Percentiles rank a stretch among this genome's conserved stretches.
phyloP scores from a whole-genome alignment of 169 alveolate species.

The Eimeria maxima region DNA sequence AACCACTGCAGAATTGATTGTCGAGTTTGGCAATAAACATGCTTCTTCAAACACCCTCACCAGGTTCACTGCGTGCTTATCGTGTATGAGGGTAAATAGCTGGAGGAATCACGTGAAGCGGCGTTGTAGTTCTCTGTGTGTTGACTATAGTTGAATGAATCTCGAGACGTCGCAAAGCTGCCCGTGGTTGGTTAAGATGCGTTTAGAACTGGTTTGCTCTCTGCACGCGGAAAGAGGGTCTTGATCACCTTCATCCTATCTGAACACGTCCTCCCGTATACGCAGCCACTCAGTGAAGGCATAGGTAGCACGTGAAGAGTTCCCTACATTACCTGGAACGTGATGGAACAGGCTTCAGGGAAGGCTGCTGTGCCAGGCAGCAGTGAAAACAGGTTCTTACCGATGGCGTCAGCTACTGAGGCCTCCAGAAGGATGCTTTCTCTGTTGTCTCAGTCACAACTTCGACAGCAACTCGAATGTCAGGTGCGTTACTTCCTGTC shows the following conservation, averaged over 20 bases:
- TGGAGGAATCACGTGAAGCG: neutral
- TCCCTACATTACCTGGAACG: neutral
- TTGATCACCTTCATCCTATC: neutral
- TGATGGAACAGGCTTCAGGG: slow-evolving; percentile 21
- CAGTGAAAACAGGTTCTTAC: neutral
- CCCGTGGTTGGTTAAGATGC: neutral
- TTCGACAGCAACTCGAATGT: slow-evolving; percentile 65
- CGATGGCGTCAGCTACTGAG: neutral
- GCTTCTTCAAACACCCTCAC: neutral
- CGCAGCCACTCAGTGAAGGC: neutral
- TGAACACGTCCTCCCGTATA: neutral
- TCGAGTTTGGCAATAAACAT: no score
- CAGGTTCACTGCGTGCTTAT: neutral
- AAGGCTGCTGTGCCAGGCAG: slow-evolving; percentile 25
- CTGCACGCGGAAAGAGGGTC: neutral
- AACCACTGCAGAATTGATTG: neutral
- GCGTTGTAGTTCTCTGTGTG: neutral
- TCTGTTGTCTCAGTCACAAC: slow-evolving; percentile 54
- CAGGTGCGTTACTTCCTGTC: slow-evolving; percentile 75
- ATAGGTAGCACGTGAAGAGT: neutral
- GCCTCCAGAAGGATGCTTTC: slow-evolving; percentile 23
- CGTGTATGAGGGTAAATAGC: neutral
- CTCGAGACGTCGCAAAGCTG: neutral
- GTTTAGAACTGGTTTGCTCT: neutral
- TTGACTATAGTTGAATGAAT: neutral